Conservation (phyloP, 2,329 filamentous ascomycete species). For the Penicillium occitanis region DNA sequence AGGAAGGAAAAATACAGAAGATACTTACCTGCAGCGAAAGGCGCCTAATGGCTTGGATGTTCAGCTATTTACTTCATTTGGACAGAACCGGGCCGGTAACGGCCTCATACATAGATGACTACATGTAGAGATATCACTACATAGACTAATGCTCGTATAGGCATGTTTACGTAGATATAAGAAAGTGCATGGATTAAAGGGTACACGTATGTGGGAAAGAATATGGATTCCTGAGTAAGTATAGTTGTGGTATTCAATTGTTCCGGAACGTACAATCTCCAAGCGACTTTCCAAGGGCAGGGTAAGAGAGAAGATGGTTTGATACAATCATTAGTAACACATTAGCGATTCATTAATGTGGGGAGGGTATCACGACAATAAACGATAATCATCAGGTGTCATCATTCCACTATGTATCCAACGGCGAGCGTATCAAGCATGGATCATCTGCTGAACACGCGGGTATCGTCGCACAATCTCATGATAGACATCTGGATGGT, state of each 20-base stretch:
- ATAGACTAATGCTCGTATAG: not conserved
- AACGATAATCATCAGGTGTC: not conserved
- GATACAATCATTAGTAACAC: not conserved
- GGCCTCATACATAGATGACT: not conserved
- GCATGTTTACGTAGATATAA: not conserved
- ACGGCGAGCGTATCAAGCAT: conserved; percentile 47
- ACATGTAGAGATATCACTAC: too few relatives aligned
- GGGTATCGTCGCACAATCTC: conserved; percentile 81
- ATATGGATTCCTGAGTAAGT: not conserved
- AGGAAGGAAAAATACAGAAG: not conserved
- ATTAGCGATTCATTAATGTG: not conserved
- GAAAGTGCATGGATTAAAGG: not conserved
- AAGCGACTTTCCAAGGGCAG: not conserved
- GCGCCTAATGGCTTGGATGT: not conserved
- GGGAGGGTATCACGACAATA: conserved; percentile 9
- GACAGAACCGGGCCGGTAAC: not conserved
- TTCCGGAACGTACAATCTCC: not conserved
- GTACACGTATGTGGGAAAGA: not conserved
- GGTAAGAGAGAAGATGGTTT: not conserved
- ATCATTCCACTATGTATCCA: not conserved
- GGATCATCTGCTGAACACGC: conserved; percentile 74
- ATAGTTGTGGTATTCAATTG: not conserved
- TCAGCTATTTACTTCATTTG: not conserved
- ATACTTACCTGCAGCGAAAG: not conserved
- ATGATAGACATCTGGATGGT: conserved; percentile 79